Base-by-base conservation (phyloP, 352 stramenopile genomes). In the Phytopythium vexans region DNA sequence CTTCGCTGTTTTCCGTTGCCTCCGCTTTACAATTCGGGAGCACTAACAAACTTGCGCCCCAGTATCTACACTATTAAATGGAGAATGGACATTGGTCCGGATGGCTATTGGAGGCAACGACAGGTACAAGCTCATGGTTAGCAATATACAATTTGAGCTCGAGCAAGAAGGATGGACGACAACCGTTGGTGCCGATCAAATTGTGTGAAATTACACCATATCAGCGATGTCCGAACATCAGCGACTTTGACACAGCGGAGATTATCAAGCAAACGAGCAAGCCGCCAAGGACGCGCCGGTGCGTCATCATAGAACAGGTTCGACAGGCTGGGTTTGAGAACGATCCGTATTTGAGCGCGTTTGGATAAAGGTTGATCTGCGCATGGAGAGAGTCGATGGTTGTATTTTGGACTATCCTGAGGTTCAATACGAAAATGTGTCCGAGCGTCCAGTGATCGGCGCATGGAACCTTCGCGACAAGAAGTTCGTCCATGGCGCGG, bases 101-200 rank as follows among this genome's bases (percentile, higher is more conserved):
- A n/a, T n/a, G n/a, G n/a, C n/a, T n/a, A n/a, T n/a, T n/a, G n/a
- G n/a, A n/a, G n/a, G n/a, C n/a, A n/a, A n/a, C n/a, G n/a, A n/a
- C n/a, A n/a, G n/a, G n/a, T n/a, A n/a, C n/a, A n/a, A n/a, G n/a
- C n/a, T n/a, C n/a, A n/a, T n/a, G n/a, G n/a, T n/a, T n/a, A n/a
- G n/a, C n/a, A n/a, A n/a, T n/a, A n/a, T n/a, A n/a, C n/a, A n/a
- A n/a, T n/a, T n/a, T n/a, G n/a, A n/a, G n/a, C n/a, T n/a, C n/a
- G n/a, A n/a, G n/a, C n/a, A n/a, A n/a, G n/a, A n/a, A n/a, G n/a
- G n/a, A n/a, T n/a, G n/a, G n/a, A n/a, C n/a, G n/a, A n/a, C n/a
- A n/a, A n/a, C n/a, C n/a, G n/a, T n/a, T n/a, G n/a, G n/a, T 93
- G 40, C 86, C 86, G 7, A 80, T 95, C 10, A 83, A 95, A 52